Evolutionary conservation across 2,329 filamentous ascomycete genomes (phyloP), one percentile per base, ranked within the genome.

Genomic region (Ophiocordyceps camponoti-rufipedis): DNA sequence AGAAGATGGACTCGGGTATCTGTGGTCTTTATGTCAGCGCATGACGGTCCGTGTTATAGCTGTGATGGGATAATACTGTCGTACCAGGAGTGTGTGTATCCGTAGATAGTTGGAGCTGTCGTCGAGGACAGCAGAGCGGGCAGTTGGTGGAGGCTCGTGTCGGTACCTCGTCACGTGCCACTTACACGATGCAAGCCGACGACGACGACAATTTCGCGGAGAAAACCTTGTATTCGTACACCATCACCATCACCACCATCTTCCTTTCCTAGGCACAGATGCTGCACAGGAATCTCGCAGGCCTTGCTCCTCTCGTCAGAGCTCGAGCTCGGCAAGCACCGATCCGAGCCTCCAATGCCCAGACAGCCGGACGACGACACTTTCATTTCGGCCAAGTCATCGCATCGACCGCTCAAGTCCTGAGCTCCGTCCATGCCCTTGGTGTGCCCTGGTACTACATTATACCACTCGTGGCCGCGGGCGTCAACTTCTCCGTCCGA

Each of bases 391-490:
- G 53, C 9, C 56, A 60, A n/a, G 53, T 53, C 38, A 55, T 71
- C 45, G 53, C 64, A 28, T 51, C 56, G 43, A 61, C 69, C 4
- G 65, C 70, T 31, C 56, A 66, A 44, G 53, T 63, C 48, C 62
- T 77, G 44, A 54, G 63, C 33, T 58, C 58, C 42, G 45, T 70
- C 10, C 72, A 78, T 53, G 47, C 53, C 43, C 61, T 62, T 23
- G 64, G 66, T 35, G 54, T 69, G 1, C 71, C 72, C 1, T 78
- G 74, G 74, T 74, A 63, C 51, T 50, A 74, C 31, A 63, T 66
- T 28, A 71, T 78, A 42, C 72, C 74, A 5, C 59, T 71, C n/a
- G 58, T 71, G 13, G 70, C 71, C 7, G 48, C 74, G 2, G 55
- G 59, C 42, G 57, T 74, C 53, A 69, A 64, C 55, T 52, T 66